A percentile compares a stretch with the other conserved stretches of the same genome.
Conservation (phyloP, 768 basidiomycete genomes). For the Lanmaoa pseudosensibilis region DNA sequence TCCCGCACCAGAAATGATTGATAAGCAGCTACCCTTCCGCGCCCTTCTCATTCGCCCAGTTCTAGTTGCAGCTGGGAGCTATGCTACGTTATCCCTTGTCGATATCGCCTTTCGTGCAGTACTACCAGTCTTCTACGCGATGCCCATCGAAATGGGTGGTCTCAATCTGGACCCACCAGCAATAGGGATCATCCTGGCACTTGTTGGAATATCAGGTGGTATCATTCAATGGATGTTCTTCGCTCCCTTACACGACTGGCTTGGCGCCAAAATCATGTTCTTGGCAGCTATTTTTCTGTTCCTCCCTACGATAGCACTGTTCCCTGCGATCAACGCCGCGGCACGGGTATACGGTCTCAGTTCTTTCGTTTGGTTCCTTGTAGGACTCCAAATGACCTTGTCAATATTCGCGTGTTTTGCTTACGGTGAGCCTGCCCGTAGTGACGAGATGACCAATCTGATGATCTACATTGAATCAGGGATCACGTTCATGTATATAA, state of each 20-base stretch:
- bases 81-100: constrained; percentile 57
- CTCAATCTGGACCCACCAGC: constrained; percentile 26
- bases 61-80: constrained; percentile 57
- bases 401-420: constrained; percentile 48
- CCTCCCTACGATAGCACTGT: constrained; percentile 45
- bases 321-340: constrained; percentile 42
- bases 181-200: constrained; percentile 32
- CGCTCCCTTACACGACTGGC: constrained; percentile 50
- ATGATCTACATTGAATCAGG: constrained; percentile 37
- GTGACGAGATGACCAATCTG: not conserved
- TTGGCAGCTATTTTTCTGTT: constrained; percentile 47
- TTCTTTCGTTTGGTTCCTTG: constrained; percentile 45
- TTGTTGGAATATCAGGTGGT: constrained; percentile 34
- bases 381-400: constrained; percentile 49
- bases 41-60: constrained; percentile 52
- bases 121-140: constrained; percentile 34
- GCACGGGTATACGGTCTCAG: constrained; percentile 42
- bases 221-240: constrained; percentile 63
- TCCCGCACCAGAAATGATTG: not conserved
- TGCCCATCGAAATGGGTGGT: constrained; percentile 32
- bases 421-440: constrained; percentile 46
- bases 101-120: constrained; percentile 62
- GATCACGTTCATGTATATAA: constrained; percentile 68
- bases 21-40: constrained; percentile 44
- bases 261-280: constrained; percentile 61